Base-by-base conservation (phyloP, 2,329 filamentous ascomycete genomes). In the Zasmidium cellare region DNA sequence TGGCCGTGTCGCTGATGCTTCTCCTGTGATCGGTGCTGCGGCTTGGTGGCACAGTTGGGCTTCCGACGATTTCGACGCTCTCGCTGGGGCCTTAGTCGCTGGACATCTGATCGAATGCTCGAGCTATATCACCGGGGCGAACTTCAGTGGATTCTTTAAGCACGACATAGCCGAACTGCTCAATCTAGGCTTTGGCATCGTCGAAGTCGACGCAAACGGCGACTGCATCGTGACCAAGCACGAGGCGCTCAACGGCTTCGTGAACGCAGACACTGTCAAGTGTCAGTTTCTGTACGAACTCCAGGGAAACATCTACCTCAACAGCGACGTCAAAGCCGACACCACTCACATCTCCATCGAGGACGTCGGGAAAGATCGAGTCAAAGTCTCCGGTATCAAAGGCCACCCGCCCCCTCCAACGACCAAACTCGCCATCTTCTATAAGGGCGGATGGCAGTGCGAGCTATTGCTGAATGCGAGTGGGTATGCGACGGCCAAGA, bases 271-370 rank as follows among this genome's bases (percentile, higher is more conserved):
- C 56, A 84, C 81, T 1, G 77, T 80, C 46, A 79, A 77, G 0
- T 79, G 76, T 11, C 82, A 84, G 58, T 70, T 83, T 5, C 61
- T 84, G 3, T 83, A 82, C 63, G 80, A 83, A 66, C 76, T 82
- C 18, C 80, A 82, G 58, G 81, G 81, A 2, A 79, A 77, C 1
- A 78, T 77, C 70, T 85, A 85, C 67, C 80, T 79, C 70, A 83
- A 84, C 69, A 79, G 77, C 1, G 82, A 84, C 62, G 82, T 84
- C 20, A 82, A 78, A 0, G 82, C 82, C 0, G 67, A 81, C n/a
- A 70, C 84, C 16, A 72, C 76, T 41, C 70, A 77, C 25, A 72
- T 83, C 48, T 74, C 74, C 47, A 80, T 86, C 55, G 77, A 82
- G 53, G 76, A 84, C 48, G 57, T 79, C 9, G 76, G 74, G 1